Conservation (phyloP, 1,139 yeast species). For the Sugiyamaella pinicola region DNA sequence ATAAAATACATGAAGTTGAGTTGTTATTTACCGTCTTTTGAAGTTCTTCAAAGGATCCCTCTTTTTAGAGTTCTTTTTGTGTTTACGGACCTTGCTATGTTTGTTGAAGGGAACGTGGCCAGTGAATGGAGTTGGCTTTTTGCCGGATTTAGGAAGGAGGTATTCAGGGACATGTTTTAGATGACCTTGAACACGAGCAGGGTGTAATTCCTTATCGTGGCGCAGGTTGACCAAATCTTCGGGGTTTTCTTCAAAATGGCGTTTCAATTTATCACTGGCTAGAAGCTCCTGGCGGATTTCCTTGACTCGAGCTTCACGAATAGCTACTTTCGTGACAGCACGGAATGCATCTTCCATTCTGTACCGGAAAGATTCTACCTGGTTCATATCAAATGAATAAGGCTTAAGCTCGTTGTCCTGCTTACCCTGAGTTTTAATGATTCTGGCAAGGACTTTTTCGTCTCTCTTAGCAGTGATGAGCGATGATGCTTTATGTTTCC, state of each 20-base stretch:
- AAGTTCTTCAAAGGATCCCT: slow-evolving; percentile 77
- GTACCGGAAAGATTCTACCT: slow-evolving; percentile 93
- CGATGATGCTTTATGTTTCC: slow-evolving; percentile 83
- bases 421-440: slow-evolving; percentile 74
- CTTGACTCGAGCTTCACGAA: slow-evolving; percentile 90
- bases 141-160: slow-evolving; percentile 63
- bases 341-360: slow-evolving; percentile 97
- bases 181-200: slow-evolving; percentile 80
- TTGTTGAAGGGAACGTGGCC: slow-evolving; percentile 82
- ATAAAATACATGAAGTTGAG: not conserved
- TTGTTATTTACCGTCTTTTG: slow-evolving; percentile 33
- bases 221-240: slow-evolving; percentile 86
- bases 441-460: slow-evolving; percentile 78
- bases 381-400: slow-evolving; percentile 87
- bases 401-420: slow-evolving; percentile 61
- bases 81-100: slow-evolving; percentile 46
- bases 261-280: slow-evolving; percentile 84
- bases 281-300: slow-evolving; percentile 88
- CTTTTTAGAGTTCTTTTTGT: slow-evolving; percentile 44
- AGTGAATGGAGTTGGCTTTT: slow-evolving; percentile 47
- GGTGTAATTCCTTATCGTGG: slow-evolving; percentile 87
- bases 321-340: slow-evolving; percentile 85
- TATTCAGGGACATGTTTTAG: slow-evolving; percentile 92
- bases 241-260: slow-evolving; percentile 98
- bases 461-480: slow-evolving; percentile 74